Conservation (phyloP, 176 grass and related monocot species). For the Neostapfia colusana region DNA sequence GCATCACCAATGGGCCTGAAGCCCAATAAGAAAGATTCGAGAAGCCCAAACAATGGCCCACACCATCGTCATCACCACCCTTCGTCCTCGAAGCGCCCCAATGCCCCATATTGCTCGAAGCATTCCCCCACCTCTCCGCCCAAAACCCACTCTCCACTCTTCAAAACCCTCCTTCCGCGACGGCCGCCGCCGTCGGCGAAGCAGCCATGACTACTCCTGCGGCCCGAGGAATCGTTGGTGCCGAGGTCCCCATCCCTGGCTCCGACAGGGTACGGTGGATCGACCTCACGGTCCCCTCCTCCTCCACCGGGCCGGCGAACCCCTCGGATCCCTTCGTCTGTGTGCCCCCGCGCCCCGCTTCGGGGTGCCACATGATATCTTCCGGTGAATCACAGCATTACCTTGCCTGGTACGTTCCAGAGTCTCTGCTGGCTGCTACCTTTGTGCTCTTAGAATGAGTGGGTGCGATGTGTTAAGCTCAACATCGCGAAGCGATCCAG, state of each 20-base stretch:
- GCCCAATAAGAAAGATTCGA: neutral
- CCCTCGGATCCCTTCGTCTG: conserved; percentile 42
- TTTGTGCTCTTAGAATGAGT: neutral
- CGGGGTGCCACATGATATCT: conserved; percentile 56
- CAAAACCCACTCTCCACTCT: conserved; percentile 32
- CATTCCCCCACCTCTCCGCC: conserved; percentile 23
- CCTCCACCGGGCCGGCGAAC: conserved; percentile 24
- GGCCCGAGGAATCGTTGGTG: conserved; percentile 49
- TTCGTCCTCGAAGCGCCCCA: neutral
- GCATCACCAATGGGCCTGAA: neutral
- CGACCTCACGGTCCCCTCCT: conserved; percentile 67
- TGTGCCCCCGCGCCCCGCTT: conserved; percentile 46
- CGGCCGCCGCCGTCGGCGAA: conserved; percentile 1
- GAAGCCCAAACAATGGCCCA: neutral
- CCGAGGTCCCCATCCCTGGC: conserved; percentile 72
- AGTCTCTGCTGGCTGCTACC: conserved; percentile 15
- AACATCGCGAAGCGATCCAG: neutral
- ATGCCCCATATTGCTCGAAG: neutral
- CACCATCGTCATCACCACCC: neutral
- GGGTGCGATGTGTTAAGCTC: conserved; percentile 2
- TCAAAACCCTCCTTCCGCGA: conserved; percentile 42
- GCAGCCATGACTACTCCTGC: conserved; percentile 36
- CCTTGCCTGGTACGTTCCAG: conserved; percentile 58
- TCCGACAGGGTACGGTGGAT: conserved; percentile 77
- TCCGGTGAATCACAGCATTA: conserved; percentile 51